Evolutionary conservation across 768 basidiomycete species (phyloP).

Genomic region (Ramaria rubella): DNA sequence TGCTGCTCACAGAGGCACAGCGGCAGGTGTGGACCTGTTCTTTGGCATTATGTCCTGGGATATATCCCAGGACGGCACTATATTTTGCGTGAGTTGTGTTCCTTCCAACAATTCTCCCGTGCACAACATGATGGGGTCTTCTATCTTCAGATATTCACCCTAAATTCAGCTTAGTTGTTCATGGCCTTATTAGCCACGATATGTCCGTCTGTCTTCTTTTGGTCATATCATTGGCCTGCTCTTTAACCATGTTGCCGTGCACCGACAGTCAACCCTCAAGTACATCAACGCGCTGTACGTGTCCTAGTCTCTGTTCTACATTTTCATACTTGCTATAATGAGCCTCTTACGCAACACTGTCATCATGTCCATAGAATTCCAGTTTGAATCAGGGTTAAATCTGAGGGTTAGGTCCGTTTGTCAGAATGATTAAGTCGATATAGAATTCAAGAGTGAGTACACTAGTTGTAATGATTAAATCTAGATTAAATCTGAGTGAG

Average conservation of each 20-base stretch:
- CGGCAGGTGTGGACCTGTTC: neutral
- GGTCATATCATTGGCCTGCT: no score
- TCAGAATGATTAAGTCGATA: no score
- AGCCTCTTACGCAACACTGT: no score
- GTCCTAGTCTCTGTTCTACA: neutral
- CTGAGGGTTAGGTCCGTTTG: no score
- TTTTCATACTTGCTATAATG: neutral
- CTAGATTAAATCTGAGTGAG: no score
- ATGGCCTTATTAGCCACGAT: conserved; percentile 2
- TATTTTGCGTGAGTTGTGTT: conserved; percentile 1
- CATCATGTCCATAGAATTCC: neutral
- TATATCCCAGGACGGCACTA: conserved; percentile 1
- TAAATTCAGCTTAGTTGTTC: neutral
- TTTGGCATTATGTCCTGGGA: neutral
- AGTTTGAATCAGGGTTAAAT: no score
- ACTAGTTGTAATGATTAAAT: no score
- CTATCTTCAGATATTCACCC: conserved; percentile 1
- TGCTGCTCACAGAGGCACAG: neutral
- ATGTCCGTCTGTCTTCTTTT: no score
- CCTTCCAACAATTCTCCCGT: no score
- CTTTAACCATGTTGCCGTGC: no score
- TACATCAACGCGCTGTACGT: neutral
- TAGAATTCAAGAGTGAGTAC: no score
- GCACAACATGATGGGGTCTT: no score
- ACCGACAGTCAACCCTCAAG: neutral